Conservation (phyloP, 2,329 filamentous ascomycete species). For the Coniochaeta sp. region DNA sequence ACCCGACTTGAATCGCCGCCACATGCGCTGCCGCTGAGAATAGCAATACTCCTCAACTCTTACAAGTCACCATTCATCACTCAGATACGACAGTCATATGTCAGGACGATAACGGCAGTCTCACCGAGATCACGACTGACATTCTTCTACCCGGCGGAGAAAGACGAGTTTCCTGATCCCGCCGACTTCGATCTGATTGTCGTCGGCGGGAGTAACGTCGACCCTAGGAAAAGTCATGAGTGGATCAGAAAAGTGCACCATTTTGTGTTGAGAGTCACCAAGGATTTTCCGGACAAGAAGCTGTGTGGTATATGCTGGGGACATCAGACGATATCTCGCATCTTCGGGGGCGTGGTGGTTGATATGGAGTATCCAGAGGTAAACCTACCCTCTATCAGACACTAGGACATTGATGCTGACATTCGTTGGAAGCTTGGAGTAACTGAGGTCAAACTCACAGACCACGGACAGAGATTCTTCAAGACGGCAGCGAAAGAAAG, state of each 20-base stretch:
- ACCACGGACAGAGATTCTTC: slow-evolving; percentile 29
- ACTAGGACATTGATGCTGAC: background rate
- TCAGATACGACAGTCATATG: slow-evolving; percentile 26
- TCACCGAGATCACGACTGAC: slow-evolving; percentile 19
- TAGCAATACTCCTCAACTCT: slow-evolving; percentile 29
- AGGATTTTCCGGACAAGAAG: slow-evolving; percentile 20
- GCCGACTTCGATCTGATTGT: slow-evolving; percentile 32
- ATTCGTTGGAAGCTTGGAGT: slow-evolving; percentile 23
- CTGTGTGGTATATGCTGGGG: slow-evolving; percentile 33
- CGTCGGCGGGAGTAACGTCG: slow-evolving; percentile 32
- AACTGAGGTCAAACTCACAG: slow-evolving; percentile 26
- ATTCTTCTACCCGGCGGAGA: slow-evolving; percentile 29
- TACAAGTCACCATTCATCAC: slow-evolving; percentile 25
- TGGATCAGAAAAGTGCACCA: slow-evolving; percentile 33
- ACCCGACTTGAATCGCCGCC: background rate
- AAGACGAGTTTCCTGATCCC: slow-evolving; percentile 24
- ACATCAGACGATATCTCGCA: slow-evolving; percentile 31
- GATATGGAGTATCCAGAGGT: slow-evolving; percentile 30
- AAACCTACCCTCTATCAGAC: background rate
- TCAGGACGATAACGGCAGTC: slow-evolving; percentile 22
- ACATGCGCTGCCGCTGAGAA: slow-evolving; percentile 4
- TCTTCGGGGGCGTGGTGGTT: slow-evolving; percentile 29
- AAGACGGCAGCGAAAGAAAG: slow-evolving; percentile 7
- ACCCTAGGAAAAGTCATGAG: slow-evolving; percentile 27
- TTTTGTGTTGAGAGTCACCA: slow-evolving; percentile 25